Evolutionary conservation across 352 stramenopile species (phyloP).

Genomic region (Phytophthora boehmeriae): DNA sequence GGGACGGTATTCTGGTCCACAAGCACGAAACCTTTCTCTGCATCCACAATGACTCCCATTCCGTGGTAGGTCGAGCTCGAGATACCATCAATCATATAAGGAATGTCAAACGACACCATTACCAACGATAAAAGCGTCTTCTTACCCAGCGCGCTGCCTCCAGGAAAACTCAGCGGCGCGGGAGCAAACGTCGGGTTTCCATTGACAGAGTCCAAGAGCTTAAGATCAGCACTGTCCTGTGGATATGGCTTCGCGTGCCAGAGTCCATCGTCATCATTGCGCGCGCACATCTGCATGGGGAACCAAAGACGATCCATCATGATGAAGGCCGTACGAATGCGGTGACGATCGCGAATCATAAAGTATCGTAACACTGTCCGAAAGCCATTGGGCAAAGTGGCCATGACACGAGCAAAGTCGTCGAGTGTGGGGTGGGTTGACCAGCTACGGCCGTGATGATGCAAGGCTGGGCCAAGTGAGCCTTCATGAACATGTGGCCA

Average conservation of each 20-base stretch:
- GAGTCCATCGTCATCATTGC: slow-evolving; percentile 73
- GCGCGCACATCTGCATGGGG: slow-evolving; percentile 77
- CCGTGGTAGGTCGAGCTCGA: slow-evolving; percentile 90
- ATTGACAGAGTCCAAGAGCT: slow-evolving; percentile 30
- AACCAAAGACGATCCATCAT: slow-evolving; percentile 92
- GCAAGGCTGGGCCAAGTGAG: slow-evolving; percentile 80
- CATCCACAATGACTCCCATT: slow-evolving; percentile 90
- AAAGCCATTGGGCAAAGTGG: slow-evolving; percentile 75
- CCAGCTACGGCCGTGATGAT: slow-evolving; percentile 89
- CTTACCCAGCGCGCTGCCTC: slow-evolving; percentile 66
- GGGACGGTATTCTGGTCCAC: slow-evolving; percentile 93
- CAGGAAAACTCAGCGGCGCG: slow-evolving; percentile 71
- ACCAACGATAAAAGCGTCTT: slow-evolving; percentile 83
- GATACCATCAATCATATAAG: slow-evolving; percentile 93
- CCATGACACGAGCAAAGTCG: slow-evolving; percentile 80
- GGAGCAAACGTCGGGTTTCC: slow-evolving; percentile 60
- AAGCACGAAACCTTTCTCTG: slow-evolving; percentile 83
- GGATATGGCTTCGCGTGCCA: slow-evolving; percentile 61
- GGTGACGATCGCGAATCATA: slow-evolving; percentile 86
- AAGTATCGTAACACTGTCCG: slow-evolving; percentile 88
- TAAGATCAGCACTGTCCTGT: slow-evolving; percentile 26
- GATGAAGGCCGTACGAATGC: slow-evolving; percentile 85
- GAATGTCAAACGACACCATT: slow-evolving; percentile 93
- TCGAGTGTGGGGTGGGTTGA: slow-evolving; percentile 83
- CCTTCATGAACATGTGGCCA: slow-evolving; percentile 92